Evolutionary conservation across 768 basidiomycete genomes (phyloP).

Genomic region (Clathrus columnatus): DNA sequence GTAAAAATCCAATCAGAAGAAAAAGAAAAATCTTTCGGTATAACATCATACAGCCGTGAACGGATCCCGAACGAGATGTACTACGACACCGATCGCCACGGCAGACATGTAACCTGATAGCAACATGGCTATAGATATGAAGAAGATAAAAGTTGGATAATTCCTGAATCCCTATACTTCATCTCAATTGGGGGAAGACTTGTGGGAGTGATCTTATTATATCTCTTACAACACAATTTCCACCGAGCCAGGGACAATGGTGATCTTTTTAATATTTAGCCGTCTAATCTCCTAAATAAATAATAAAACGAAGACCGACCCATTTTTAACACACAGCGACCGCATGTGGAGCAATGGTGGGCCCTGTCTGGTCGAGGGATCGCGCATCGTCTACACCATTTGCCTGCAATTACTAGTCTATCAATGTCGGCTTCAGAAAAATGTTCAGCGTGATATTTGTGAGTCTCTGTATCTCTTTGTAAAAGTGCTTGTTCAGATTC

Average conservation of each 20-base stretch:
- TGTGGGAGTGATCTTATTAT: neutral
- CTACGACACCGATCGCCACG: conserved; percentile 45
- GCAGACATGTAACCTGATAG: conserved; percentile 53
- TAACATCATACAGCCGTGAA: conserved; percentile 43
- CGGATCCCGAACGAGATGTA: conserved; percentile 60
- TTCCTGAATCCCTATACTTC: conserved; percentile 63
- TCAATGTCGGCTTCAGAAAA: conserved; percentile 23
- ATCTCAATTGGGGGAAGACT: neutral
- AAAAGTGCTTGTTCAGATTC: conserved; percentile 6
- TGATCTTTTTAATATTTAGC: conserved; percentile 44
- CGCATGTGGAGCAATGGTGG: conserved; percentile 70
- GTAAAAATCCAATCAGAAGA: conserved; percentile 6
- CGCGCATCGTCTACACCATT: conserved; percentile 76
- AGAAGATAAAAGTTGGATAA: conserved; percentile 77
- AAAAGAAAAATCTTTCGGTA: neutral
- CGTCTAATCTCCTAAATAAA: neutral
- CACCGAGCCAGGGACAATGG: conserved; percentile 79
- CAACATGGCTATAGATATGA: conserved; percentile 54
- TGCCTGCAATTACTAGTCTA: conserved; percentile 44
- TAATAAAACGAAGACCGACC: conserved; percentile 38
- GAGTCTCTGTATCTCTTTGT: neutral
- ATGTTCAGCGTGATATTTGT: too few species aligned
- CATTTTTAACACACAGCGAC: conserved; percentile 78
- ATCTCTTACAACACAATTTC: conserved; percentile 60
- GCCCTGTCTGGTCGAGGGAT: conserved; percentile 71